phyloP scores from a whole-genome alignment of 352 stramenopile genomes.

The Thalassiosira exigua region DNA sequence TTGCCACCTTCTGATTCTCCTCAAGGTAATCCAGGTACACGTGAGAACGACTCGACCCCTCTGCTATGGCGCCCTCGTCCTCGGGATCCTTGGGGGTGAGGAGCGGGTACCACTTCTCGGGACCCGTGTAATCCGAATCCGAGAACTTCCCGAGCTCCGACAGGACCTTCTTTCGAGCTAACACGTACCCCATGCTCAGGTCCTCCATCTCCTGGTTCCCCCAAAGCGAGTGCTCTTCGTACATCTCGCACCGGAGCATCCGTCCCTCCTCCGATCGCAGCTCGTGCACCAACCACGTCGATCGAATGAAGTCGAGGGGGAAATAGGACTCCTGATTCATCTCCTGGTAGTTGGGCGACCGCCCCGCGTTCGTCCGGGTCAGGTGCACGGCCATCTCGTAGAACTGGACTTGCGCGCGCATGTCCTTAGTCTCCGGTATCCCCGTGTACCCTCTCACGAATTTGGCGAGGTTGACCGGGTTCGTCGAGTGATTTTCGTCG shows the following conservation, averaged over 20 bases:
- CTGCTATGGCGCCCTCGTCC: slow-evolving; percentile 31
- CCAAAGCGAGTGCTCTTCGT: slow-evolving; percentile 76
- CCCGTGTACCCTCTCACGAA: slow-evolving; percentile 55
- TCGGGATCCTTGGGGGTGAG: slow-evolving; percentile 33
- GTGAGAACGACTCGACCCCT: too few relatives aligned
- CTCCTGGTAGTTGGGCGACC: slow-evolving; percentile 59
- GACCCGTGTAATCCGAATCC: slow-evolving; percentile 35
- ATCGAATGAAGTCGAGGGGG: slow-evolving; percentile 52
- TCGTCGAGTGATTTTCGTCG: slow-evolving; percentile 29
- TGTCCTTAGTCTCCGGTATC: slow-evolving; percentile 49
- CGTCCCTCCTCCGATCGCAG: slow-evolving; percentile 51
- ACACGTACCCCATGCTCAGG: slow-evolving; percentile 69
- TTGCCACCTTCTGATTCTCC: slow-evolving; percentile 39
- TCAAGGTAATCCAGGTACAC: slow-evolving; percentile 59
- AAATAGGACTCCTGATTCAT: slow-evolving; percentile 49
- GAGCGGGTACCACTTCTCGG: slow-evolving; percentile 55
- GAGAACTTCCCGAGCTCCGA: slow-evolving; percentile 41
- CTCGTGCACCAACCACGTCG: slow-evolving; percentile 68
- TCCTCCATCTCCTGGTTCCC: slow-evolving; percentile 69
- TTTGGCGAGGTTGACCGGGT: slow-evolving; percentile 35
- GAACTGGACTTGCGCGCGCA: slow-evolving; percentile 52
- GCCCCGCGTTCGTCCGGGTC: slow-evolving; percentile 34
- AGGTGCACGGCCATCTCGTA: slow-evolving; percentile 53
- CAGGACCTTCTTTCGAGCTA: slow-evolving; percentile 52
- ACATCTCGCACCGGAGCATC: slow-evolving; percentile 76